These are phyloP conservation scores for Trichocomaceae sp. DNA, from an alignment of 2,329 filamentous ascomycete genomes.

Conservation along the genomic window DNA sequence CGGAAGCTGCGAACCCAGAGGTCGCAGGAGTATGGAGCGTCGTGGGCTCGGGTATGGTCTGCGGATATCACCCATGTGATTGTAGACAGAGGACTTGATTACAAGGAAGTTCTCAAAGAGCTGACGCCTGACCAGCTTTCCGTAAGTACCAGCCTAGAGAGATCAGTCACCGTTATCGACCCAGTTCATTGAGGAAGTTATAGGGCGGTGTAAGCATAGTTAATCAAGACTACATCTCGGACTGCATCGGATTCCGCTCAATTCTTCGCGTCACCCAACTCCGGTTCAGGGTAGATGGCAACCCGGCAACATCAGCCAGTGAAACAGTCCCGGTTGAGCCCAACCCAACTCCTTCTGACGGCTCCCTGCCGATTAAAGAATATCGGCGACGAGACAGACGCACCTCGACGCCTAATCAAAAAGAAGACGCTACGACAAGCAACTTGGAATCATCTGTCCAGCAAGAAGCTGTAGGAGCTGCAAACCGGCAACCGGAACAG, in stretches of 20 bases:
- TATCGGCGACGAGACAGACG: conserved; percentile 15
- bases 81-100: conserved; percentile 63
- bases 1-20: conserved; percentile 67
- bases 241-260: conserved; percentile 56
- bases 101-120: conserved; percentile 55
- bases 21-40: conserved; percentile 67
- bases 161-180: background rate
- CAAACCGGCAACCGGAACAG: conserved; percentile 1
- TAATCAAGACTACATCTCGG: conserved; percentile 61
- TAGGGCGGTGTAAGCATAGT: conserved; percentile 47
- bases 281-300: conserved; percentile 40
- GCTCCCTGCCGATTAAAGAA: conserved; percentile 27
- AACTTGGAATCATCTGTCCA: conserved; percentile 3
- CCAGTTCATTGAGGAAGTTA: conserved; percentile 14
- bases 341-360: background rate
- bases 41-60: conserved; percentile 56
- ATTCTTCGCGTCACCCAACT: conserved; percentile 54
- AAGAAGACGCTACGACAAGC: background rate
- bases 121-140: conserved; percentile 47
- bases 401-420: conserved; percentile 17
- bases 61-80: conserved; percentile 67
- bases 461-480: background rate
- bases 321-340: background rate
- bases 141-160: conserved; percentile 29
- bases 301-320: background rate